Percentiles rank a stretch among this genome's conserved stretches.
Conservation (phyloP, 2,329 filamentous ascomycete species). For the Elsinoe arachidis region DNA sequence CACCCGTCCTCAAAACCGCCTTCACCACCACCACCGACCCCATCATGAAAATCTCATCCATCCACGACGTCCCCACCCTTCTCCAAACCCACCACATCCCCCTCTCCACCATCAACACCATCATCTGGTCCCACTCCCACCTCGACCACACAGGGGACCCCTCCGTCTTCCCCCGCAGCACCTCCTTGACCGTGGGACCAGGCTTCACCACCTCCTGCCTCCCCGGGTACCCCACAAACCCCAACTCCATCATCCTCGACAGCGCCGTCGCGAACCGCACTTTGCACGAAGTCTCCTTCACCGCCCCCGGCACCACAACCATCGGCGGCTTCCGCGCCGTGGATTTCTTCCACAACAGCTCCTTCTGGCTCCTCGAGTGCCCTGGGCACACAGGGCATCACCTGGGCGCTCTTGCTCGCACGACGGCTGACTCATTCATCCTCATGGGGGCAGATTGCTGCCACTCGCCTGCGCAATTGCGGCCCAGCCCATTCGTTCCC, state of each 20-base stretch:
- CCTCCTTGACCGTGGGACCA: slow-evolving; percentile 45
- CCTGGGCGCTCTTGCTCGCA: slow-evolving; percentile 20
- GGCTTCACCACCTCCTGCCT: slow-evolving; percentile 40
- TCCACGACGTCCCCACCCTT: slow-evolving; percentile 26
- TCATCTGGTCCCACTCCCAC: slow-evolving; percentile 38
- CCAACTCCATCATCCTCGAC: slow-evolving; percentile 15
- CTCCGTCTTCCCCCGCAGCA: slow-evolving; percentile 37
- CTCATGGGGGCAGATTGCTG: slow-evolving; percentile 22
- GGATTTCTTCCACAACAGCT: slow-evolving; percentile 37
- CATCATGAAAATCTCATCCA: slow-evolving; percentile 15
- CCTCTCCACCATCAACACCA: slow-evolving; percentile 27
- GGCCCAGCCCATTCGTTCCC: slow-evolving; percentile 17
- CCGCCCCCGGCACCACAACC: slow-evolving; percentile 18
- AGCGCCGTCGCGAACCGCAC: slow-evolving; percentile 9
- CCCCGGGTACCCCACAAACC: slow-evolving; percentile 38
- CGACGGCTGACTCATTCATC: slow-evolving; percentile 19
- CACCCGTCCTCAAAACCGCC: slow-evolving; percentile 18
- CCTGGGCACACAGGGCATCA: slow-evolving; percentile 21
- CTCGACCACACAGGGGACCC: slow-evolving; percentile 48
- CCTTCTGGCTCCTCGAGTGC: slow-evolving; percentile 34
- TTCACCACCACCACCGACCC: slow-evolving; percentile 18
- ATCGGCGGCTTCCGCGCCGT: slow-evolving; percentile 34
- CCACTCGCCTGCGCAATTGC: slow-evolving; percentile 18
- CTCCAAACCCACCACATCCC: slow-evolving; percentile 28
- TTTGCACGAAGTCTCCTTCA: slow-evolving; percentile 19